phyloP scores from a whole-genome alignment of 306 rosid species.

The Rubus idaeus region DNA sequence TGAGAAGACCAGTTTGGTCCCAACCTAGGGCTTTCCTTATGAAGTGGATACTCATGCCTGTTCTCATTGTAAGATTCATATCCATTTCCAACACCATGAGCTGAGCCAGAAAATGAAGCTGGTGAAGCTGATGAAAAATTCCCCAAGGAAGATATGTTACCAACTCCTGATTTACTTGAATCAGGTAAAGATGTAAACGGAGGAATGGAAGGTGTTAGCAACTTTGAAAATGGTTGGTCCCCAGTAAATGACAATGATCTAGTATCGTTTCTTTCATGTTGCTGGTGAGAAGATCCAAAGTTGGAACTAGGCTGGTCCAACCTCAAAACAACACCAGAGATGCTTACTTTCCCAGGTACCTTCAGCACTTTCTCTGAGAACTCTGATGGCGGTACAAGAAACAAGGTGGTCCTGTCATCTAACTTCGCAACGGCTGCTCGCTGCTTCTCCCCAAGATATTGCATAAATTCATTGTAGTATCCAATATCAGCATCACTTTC shows the following conservation, averaged over 20 bases:
- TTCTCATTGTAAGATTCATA: slow-evolving; percentile 48
- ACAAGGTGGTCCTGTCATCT: slow-evolving; percentile 86
- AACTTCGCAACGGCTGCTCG: slow-evolving; percentile 91
- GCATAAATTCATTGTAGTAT: slow-evolving; percentile 89
- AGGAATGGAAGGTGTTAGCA: slow-evolving; percentile 36
- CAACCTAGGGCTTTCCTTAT: slow-evolving; percentile 34
- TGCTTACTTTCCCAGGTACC: slow-evolving; percentile 95
- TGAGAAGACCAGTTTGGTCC: slow-evolving; percentile 56
- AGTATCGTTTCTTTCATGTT: slow-evolving; percentile 46
- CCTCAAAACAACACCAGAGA: slow-evolving; percentile 89
- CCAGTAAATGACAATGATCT: slow-evolving; percentile 38
- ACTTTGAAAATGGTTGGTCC: slow-evolving; percentile 43
- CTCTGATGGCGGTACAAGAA: slow-evolving; percentile 97
- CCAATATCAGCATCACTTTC: slow-evolving; percentile 85
- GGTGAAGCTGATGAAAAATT: slow-evolving; percentile 47
- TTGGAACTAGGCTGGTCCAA: slow-evolving; percentile 67
- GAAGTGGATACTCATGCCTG: slow-evolving; percentile 55
- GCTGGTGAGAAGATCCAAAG: slow-evolving; percentile 46
- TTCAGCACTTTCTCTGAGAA: slow-evolving; percentile 86
- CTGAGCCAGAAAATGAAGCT: slow-evolving; percentile 41
- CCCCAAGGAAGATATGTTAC: slow-evolving; percentile 41
- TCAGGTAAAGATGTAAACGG: slow-evolving; percentile 45
- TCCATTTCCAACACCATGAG: slow-evolving; percentile 29
- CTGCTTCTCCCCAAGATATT: slow-evolving; percentile 89
- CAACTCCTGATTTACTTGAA: slow-evolving; percentile 46